Evolutionary conservation across 768 basidiomycete species (phyloP), one percentile per base, ranked within the genome.

Genomic region (Lepiota brunneoincarnata): DNA sequence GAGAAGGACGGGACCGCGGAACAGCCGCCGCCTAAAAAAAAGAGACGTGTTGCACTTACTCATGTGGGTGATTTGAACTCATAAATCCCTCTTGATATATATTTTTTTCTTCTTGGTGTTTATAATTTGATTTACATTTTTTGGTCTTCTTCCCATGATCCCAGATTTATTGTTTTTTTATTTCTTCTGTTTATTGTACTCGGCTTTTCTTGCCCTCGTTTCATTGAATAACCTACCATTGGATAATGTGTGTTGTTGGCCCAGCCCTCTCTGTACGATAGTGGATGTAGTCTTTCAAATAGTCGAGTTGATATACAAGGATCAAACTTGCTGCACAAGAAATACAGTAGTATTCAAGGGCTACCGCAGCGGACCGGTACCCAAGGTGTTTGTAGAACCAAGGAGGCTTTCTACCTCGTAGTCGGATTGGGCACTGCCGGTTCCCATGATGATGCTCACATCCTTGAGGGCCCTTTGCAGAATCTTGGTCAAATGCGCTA

Each of bases 21-120:
- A 11, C 65, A 72, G 56, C 85, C 83, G 56, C 91, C 87, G 2
- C 87, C 87, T 5, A 93, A 90, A 79, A 93, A 93, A 71, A 93
- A 91, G 69, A 78, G 91, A 52, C 77, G 91, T 20, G 82, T 91
- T n/a, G 87, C 81, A 34, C 73, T 92, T 61, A 91, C 86, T 10
- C 76, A 78, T 17, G 79, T 91, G 2, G 81, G 83, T 18, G 88
- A 87, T 68, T 58, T 84, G 61, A 72, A 72, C 23, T 51, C 62
- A n/a, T 73, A 60, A 61, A 11, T 39, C 14, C 6, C 39, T 10
- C 26, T 49, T 39, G 1, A 41, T 40, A 9, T 20, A 14, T 44
- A 12, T 44, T 26, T 43, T 26, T 34, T 35, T 43, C 42, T 6
- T 9, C 34, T 20, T 42, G 7, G 26, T 31, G 26, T 51, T 10